Evolutionary conservation across 139 green algal species (phyloP).

Genomic region (Chlamydomonas schloesseri): DNA sequence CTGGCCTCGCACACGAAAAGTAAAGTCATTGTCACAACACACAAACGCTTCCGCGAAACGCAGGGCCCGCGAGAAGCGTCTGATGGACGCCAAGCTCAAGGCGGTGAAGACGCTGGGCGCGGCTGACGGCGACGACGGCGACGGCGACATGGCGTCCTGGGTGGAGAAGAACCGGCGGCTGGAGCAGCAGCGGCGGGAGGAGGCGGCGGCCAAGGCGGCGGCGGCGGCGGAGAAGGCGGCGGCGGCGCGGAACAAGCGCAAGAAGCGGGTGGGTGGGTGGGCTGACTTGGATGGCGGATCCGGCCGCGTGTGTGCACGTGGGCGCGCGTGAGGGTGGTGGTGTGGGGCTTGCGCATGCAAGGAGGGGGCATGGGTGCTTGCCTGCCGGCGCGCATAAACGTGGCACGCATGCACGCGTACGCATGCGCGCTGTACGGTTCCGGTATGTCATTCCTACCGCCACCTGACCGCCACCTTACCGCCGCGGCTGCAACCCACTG

Average conservation of each 20-base stretch:
- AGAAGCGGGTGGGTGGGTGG: slow-evolving; percentile 20
- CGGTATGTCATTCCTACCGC: too few species aligned
- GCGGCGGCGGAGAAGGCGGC: neutral
- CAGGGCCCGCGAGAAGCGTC: slow-evolving; percentile 64
- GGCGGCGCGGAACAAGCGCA: neutral
- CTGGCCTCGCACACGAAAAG: too few species aligned
- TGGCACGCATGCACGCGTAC: too few species aligned
- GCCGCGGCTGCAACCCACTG: neutral
- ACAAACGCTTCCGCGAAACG: too few species aligned
- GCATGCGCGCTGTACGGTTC: too few species aligned
- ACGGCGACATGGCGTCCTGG: slow-evolving; percentile 78
- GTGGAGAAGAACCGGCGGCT: slow-evolving; percentile 70
- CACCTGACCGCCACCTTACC: neutral
- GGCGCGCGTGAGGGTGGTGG: neutral
- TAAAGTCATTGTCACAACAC: too few species aligned
- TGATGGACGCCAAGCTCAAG: slow-evolving; percentile 31
- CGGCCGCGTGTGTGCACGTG: neutral
- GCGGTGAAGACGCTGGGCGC: slow-evolving; percentile 73
- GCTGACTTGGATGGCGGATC: neutral
- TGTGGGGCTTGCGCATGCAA: neutral
- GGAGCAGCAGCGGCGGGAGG: slow-evolving; percentile 48
- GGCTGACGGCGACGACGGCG: slow-evolving; percentile 63
- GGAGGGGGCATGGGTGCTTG: too few species aligned
- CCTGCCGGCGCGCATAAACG: too few species aligned
- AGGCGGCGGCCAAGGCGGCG: slow-evolving; percentile 29